Evolutionary conservation across 192 early-diverging fungal genomes (phyloP), one percentile per base, ranked within the genome.

Genomic region (Phycomyces blakesleeanus): DNA sequence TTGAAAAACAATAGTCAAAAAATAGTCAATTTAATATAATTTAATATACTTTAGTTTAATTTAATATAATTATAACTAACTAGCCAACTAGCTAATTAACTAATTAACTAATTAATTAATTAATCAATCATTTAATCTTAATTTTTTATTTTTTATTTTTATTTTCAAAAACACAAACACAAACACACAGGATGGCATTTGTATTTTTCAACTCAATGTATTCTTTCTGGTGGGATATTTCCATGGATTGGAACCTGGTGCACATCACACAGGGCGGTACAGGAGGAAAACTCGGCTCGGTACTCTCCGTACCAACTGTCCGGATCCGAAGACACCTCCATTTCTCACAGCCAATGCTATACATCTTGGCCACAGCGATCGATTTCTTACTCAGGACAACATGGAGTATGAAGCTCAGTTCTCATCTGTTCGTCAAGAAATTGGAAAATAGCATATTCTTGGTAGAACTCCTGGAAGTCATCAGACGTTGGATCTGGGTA

Each of bases 161-260:
- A n/a, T n/a, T n/a, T n/a, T n/a, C n/a, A n/a, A n/a, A n/a, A n/a
- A n/a, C n/a, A n/a, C n/a, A n/a, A n/a, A n/a, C n/a, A n/a, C n/a
- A n/a, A n/a, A n/a, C n/a, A n/a, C n/a, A n/a, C 70, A 84, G 83
- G 83, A 64, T 85, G 15, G 59, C 81, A 37, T 79, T 78, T 22
- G 87, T 90, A 0, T 77, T 87, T 24, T 73, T 97, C 57, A 97
- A 98, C 76, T 94, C 96, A 29, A 77, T 94, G 15, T 98, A 90
- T 75, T 95, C 91, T 5, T 87, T 95, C 44, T 96, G 95, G 73
- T 99, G 96, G 97, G 96, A 98, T 78, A 81, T 97, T 26, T 83
- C 81, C 16, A 87, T 93, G 69, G 96, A 97, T 74, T 98, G 95
- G 95, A 82, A 87, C 27, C 66, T 98, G 37, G 57, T 76, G 14